Base-by-base conservation (phyloP, 2,329 filamentous ascomycete species). In the Sordariomycetes sp. region DNA sequence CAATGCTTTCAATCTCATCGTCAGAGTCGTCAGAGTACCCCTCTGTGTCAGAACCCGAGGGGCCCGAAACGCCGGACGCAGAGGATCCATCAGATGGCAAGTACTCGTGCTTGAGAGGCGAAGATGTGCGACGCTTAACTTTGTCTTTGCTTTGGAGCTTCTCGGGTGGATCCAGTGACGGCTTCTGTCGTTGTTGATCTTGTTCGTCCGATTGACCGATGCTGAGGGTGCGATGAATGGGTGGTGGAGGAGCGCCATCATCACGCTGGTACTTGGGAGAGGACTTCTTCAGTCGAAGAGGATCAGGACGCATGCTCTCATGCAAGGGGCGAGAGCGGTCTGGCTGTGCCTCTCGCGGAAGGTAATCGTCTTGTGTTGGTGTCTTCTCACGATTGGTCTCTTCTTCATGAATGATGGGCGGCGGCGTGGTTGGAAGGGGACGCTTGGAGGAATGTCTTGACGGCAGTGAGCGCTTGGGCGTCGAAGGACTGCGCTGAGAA, bases 101-200 rank as follows among this genome's bases (percentile, higher is more conserved):
- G 48, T 95, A 98, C 59, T 98, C 90, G 52, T 96, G 90, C 62
- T 98, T 98, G 32, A 98, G 66, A 1, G 92, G 92, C 2, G 92
- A 98, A 0, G 92, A 96, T 2, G 79, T 82, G 14, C 87, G 77
- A 29, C 88, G 76, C 50, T 81, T 74, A 16, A 75, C 43, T 55
- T 55, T 68, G 42, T 47, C 49, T 21, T 54, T 54, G 44, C 46
- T 55, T 47, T 52, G 59, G 52, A 46, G 55, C 46, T 63, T 79
- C 49, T 50, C 64, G 50, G 54, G 78, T 44, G 53, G 67, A 37
- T 39, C 63, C 58, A 48, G 62, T 12, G 39, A 18, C 10, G 20
- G 9, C 21, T 37, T 38, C 34, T 32, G 53, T 42, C 2, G 39
- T 42, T 41, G 32, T 44, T 9, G 36, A 44, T 44, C 39, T 39